Evolutionary conservation across 352 stramenopile species (phyloP).

Genomic region (Pythium plurisporium): DNA sequence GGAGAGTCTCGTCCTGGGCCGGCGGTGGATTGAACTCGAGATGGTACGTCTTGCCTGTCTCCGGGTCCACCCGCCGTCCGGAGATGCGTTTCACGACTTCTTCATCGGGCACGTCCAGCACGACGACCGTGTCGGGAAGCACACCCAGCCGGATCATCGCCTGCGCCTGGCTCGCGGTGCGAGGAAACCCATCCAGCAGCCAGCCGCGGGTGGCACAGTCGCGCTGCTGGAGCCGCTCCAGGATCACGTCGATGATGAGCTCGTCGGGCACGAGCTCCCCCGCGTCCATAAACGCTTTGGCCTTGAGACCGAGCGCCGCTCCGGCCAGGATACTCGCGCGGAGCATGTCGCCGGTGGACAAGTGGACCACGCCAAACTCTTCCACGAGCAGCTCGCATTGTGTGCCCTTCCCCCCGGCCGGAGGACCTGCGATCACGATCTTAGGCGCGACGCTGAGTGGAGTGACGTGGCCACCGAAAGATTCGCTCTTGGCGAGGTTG

Average conservation of each 20-base stretch:
- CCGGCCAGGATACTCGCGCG: slow-evolving; percentile 65
- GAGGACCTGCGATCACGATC: slow-evolving; percentile 59
- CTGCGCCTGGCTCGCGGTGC: slow-evolving; percentile 78
- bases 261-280: slow-evolving; percentile 48
- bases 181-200: slow-evolving; percentile 92
- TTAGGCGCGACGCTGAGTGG: slow-evolving; percentile 26
- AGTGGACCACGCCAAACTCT: slow-evolving; percentile 87
- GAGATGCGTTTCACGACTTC: slow-evolving; percentile 95
- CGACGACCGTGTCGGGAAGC: slow-evolving; percentile 85
- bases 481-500: slow-evolving; percentile 48
- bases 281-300: slow-evolving; percentile 37
- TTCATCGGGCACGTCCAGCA: slow-evolving; percentile 93
- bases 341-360: slow-evolving; percentile 91
- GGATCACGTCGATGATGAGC: slow-evolving; percentile 44
- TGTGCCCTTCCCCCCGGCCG: slow-evolving; percentile 94
- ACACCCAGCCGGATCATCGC: slow-evolving; percentile 81
- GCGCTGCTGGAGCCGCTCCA: slow-evolving; percentile 69
- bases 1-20: slow-evolving; percentile 50
- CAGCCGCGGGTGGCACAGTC: slow-evolving; percentile 83
- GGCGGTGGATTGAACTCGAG: slow-evolving; percentile 95
- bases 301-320: slow-evolving; percentile 28
- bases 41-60: slow-evolving; percentile 94
- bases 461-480: neutral
- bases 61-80: slow-evolving; percentile 93
- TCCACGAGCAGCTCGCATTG: slow-evolving; percentile 88